Conservation (phyloP, 2,329 filamentous ascomycete genomes). For the Hortaea sp. region DNA sequence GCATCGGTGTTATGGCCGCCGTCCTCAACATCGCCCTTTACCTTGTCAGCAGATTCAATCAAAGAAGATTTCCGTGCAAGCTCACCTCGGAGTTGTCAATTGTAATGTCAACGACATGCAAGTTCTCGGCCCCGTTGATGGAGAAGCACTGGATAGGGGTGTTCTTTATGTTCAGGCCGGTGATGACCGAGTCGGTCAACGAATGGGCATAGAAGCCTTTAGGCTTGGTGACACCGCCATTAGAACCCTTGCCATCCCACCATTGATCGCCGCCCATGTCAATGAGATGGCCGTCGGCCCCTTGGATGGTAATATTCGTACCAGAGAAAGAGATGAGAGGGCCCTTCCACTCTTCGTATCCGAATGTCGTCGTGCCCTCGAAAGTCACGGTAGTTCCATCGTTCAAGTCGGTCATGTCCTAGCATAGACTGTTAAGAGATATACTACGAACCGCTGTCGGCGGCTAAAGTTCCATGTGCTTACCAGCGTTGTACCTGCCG, state of each 20-base stretch:
- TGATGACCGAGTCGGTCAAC: conserved; percentile 42
- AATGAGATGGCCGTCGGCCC: conserved; percentile 43
- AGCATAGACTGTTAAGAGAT: too few relatives aligned
- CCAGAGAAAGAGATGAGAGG: conserved; percentile 54
- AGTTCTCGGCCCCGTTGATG: conserved; percentile 33
- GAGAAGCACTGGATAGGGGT: conserved; percentile 47
- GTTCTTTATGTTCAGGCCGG: conserved; percentile 43
- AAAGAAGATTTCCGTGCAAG: conserved; percentile 1
- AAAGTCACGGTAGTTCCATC: conserved; percentile 39
- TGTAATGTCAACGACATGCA: conserved; percentile 41
- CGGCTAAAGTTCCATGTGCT: too few relatives aligned
- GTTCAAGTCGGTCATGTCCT: conserved; percentile 25
- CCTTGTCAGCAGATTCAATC: background rate
- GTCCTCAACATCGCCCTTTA: conserved; percentile 36
- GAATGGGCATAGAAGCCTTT: conserved; percentile 52
- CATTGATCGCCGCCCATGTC: conserved; percentile 47
- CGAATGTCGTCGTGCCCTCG: conserved; percentile 55
- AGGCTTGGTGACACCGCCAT: conserved; percentile 53
- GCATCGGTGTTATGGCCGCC: conserved; percentile 22
- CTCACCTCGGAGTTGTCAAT: conserved; percentile 50
- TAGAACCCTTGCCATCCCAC: conserved; percentile 53
- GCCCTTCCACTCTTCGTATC: conserved; percentile 56
- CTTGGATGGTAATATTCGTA: conserved; percentile 43
- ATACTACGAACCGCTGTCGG: too few relatives aligned
- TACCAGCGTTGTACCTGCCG: conserved; percentile 25